phyloP scores from a whole-genome alignment of 2,329 filamentous ascomycete genomes.

The Leptographium radiaticola region DNA sequence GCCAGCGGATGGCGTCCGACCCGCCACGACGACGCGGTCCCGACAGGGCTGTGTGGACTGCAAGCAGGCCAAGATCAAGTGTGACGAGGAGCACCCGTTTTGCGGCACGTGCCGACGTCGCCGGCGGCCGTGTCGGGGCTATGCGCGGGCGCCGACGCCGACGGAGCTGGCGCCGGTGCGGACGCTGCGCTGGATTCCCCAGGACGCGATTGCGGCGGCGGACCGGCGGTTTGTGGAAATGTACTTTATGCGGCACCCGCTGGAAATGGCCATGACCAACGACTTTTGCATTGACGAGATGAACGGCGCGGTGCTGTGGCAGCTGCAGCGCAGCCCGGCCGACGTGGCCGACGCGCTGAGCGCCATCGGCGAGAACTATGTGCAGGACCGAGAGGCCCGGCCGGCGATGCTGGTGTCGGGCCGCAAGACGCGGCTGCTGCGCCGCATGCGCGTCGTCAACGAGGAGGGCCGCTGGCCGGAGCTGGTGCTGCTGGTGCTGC shows the following conservation, averaged over 20 bases:
- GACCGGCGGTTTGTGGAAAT: conserved; percentile 10
- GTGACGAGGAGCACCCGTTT: conserved; percentile 10
- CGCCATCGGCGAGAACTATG: conserved; percentile 11
- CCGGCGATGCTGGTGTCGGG: background rate
- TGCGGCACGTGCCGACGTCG: conserved; percentile 10
- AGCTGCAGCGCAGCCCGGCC: conserved; percentile 7
- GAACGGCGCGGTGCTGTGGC: conserved; percentile 8
- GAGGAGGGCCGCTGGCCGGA: conserved; percentile 7
- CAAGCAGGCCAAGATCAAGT: conserved; percentile 12
- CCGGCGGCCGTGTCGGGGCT: conserved; percentile 9
- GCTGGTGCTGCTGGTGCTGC: conserved; percentile 7
- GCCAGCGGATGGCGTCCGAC: too few relatives aligned
- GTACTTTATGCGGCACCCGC: conserved; percentile 10
- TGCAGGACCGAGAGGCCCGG: background rate
- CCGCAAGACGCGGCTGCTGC: conserved; percentile 7
- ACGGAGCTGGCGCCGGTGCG: background rate
- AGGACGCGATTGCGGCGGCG: conserved; percentile 4
- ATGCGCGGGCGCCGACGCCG: conserved; percentile 1
- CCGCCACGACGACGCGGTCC: conserved; percentile 8
- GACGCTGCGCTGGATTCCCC: conserved; percentile 7
- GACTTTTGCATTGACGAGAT: conserved; percentile 10
- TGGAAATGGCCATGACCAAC: conserved; percentile 10
- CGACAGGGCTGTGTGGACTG: conserved; percentile 12
- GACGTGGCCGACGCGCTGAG: conserved; percentile 9
- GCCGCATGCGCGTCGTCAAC: conserved; percentile 6